Conservation (phyloP, 2,329 filamentous ascomycete species). For the Ampelomyces quisqualis region DNA sequence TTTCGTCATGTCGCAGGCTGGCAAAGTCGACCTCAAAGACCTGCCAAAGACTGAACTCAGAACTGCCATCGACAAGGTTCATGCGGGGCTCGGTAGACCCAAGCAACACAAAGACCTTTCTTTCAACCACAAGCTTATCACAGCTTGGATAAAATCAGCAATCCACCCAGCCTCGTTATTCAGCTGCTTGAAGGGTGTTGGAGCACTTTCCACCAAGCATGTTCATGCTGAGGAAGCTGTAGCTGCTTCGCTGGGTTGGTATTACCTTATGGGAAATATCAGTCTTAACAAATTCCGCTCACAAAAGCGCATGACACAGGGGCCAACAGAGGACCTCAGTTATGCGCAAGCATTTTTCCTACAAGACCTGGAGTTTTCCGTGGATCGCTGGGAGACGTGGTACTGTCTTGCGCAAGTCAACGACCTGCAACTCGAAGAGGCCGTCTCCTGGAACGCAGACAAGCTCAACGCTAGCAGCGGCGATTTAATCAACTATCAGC, state of each 20-base stretch:
- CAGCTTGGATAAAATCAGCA: constrained; percentile 76
- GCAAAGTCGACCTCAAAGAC: constrained; percentile 85
- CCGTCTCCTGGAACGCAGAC: constrained; percentile 83
- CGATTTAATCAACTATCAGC: constrained; percentile 74
- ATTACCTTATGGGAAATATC: constrained; percentile 85
- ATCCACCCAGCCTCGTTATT: constrained; percentile 81
- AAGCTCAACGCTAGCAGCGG: constrained; percentile 82
- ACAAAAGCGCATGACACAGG: constrained; percentile 74
- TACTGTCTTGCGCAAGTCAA: constrained; percentile 84
- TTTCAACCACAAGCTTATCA: constrained; percentile 84
- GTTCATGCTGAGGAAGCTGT: constrained; percentile 65
- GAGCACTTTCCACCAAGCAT: constrained; percentile 47
- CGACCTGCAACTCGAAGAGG: constrained; percentile 84
- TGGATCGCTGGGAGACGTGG: constrained; percentile 86
- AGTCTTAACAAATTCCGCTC: constrained; percentile 81
- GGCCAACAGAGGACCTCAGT: constrained; percentile 79
- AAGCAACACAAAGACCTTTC: constrained; percentile 78
- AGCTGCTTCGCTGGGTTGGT: constrained; percentile 83
- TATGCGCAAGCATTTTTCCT: constrained; percentile 77
- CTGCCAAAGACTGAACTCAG: constrained; percentile 89
- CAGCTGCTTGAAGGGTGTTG: constrained; percentile 74
- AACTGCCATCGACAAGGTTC: constrained; percentile 87
- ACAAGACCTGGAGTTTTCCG: constrained; percentile 78
- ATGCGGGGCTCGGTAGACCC: constrained; percentile 74
- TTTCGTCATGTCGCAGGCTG: constrained; percentile 77